Base-by-base conservation (phyloP, 345 rosid species). In the Euphorbia lathyris region DNA sequence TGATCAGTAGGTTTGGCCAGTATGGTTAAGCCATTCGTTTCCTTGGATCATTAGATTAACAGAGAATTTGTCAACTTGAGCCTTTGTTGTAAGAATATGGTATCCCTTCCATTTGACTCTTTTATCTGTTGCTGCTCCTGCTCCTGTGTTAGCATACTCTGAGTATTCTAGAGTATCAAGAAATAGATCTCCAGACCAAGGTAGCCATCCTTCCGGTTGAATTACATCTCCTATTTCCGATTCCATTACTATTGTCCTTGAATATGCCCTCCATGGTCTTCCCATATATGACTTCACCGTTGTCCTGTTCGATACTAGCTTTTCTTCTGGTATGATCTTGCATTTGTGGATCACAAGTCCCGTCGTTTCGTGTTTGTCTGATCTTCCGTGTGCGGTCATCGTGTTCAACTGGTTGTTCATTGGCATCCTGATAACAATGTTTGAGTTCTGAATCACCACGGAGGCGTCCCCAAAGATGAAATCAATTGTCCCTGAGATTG, bases 401-500 rank as follows among this genome's bases (percentile, higher is more conserved):
- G 72, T 69, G 65, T 69, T 69, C 4, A 8, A 14, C 12, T 69
- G 72, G 29, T 29, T 58, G 0, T 8, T 0, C 72, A 69, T 7
- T 69, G 72, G 72, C 26, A 12, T 12, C 56, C 72, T 16, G 9
- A 58, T 26, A 0, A 69, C 56, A 10, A 69, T 69, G 1, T 23
- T 14, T 4, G 72, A 69, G 42, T 69, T 5, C 29, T 69, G 72
- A 12, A 69, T 69, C 2, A 69, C 16, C 12, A 61, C 61, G 3
- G 72, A 23, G n/a, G 72, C 64, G 25, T 69, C 72, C 10, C 72
- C 72, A 42, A 69, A 69, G 52, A 69, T 69, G 72, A 69, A 69
- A 59, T 69, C 72, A 0, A 69, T 58, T 26, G 72, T 69, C 23
- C 72, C 72, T 16, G 72, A 57, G 26, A 69, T 58, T 1, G 55